Evolutionary conservation across 495 filamentous ascomycete genomes (phyloP).

Genomic region (Beverwykella pulmonaria): DNA sequence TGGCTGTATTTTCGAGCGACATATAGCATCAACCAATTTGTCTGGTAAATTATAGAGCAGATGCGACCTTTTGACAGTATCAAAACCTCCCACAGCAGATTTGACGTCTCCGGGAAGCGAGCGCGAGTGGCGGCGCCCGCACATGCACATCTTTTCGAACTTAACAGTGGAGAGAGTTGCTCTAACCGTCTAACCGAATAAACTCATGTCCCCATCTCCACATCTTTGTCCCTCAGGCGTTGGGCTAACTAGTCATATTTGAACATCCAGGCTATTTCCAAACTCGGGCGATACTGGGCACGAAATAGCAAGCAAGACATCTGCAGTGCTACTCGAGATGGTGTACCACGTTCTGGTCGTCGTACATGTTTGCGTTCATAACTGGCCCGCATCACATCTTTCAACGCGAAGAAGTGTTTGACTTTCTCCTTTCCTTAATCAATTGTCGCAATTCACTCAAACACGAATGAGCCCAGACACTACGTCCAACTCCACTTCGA

Average conservation of each 20-base stretch:
- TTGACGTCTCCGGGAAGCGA: neutral
- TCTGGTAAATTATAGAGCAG: no score
- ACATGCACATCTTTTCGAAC: conserved; percentile 7
- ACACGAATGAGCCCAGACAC: neutral
- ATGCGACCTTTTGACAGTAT: neutral
- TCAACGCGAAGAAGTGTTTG: neutral
- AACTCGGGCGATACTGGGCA: neutral
- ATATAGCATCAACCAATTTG: no score
- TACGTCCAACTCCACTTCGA: neutral
- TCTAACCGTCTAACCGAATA: neutral
- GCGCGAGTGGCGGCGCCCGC: conserved; percentile 3
- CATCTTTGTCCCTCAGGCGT: neutral
- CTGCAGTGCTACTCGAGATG: conserved; percentile 1
- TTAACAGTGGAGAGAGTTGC: neutral
- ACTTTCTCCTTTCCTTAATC: neutral
- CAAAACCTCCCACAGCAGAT: neutral
- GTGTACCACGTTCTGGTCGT: conserved; percentile 2
- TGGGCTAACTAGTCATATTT: neutral
- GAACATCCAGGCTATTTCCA: neutral
- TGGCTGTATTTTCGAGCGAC: no score
- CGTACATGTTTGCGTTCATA: conserved; percentile 2
- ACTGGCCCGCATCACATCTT: neutral
- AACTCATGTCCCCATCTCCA: neutral
- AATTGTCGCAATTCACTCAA: neutral
- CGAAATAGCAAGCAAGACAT: neutral